Evolutionary conservation across 2,329 filamentous ascomycete species (phyloP), one percentile per base, ranked within the genome.

Genomic region (Trichoderma sp.): DNA sequence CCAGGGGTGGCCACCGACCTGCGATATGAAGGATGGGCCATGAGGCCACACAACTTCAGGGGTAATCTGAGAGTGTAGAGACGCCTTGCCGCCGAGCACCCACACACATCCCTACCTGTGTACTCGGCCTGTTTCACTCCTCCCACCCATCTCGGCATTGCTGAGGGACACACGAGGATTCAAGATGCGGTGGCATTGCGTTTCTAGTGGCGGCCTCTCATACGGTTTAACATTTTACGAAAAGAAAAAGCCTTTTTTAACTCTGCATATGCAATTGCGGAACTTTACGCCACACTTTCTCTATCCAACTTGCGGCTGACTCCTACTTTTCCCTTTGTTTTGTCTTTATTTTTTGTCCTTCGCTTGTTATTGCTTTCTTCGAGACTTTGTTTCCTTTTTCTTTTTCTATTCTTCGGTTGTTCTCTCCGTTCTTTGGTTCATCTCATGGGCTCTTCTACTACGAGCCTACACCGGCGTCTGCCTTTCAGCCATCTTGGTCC

Each of bases 111-210:
- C 30, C 30, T 34, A 34, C 9, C 7, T 10, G 30, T 10, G 9
- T 14, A 39, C 34, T 39, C 34, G 34, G 34, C 34, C 12, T 39
- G 9, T 14, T 14, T 5, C 12, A 5, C 3, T 14, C 1, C 34
- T 39, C 28, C n/a, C 50, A 17, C 19, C 50, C 10, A 34, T 24
- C 55, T 58, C 55, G 43, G 43, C 55, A n/a, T 28, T 30, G 17
- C 12, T 14, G 10, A 45, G 55, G n/a, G 28, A 30, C 15, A 15
- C 55, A 21, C 41, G 17, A 21, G 28, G 9, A 58, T 14, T 10
- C 24, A 58, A 58, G 39, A 51, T 62, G 34, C 21, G 58, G 21
- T 51, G 51, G 45, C 58, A 51, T 61, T 43, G 47, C 58, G 30
- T 61, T 34, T 60, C 34, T 21, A 24, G 26, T 21, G 34, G 47